Evolutionary conservation across 495 filamentous ascomycete species (phyloP).

Genomic region (Patellaria atrata): DNA sequence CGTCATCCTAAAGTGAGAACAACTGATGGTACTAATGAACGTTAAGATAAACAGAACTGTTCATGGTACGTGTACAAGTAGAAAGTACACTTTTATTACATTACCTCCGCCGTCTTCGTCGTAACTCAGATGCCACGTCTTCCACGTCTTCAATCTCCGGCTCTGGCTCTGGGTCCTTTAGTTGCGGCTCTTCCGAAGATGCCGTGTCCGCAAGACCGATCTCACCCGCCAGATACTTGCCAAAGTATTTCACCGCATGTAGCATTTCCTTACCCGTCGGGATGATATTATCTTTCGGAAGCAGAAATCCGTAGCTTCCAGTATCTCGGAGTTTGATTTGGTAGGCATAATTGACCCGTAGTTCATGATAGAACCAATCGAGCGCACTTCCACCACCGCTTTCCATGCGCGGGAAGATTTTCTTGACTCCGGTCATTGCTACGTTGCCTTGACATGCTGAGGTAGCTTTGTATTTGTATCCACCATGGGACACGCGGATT

Average conservation of each 20-base stretch:
- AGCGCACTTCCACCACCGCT: conserved; percentile 71
- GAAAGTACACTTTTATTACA: no score
- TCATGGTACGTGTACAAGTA: no score
- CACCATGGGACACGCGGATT: conserved; percentile 58
- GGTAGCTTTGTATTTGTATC: conserved; percentile 58
- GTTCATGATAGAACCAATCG: conserved; percentile 91
- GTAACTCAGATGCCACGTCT: neutral
- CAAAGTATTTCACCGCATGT: conserved; percentile 66
- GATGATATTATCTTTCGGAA: conserved; percentile 76
- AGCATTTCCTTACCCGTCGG: conserved; percentile 81
- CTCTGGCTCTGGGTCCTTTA: neutral
- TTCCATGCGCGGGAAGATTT: conserved; percentile 39
- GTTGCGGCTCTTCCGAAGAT: neutral
- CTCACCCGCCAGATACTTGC: conserved; percentile 55
- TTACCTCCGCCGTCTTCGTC: neutral
- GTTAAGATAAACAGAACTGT: no score
- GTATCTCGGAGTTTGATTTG: conserved; percentile 94
- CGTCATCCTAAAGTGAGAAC: no score
- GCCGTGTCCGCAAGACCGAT: conserved; percentile 12
- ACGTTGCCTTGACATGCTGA: conserved; percentile 83
- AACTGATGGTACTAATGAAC: no score
- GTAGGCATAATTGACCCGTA: conserved; percentile 70
- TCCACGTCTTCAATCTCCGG: neutral
- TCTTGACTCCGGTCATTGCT: conserved; percentile 12
- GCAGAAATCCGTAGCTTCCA: conserved; percentile 84